Base-by-base conservation (phyloP, 345 rosid genomes). In the Populus deltoides region DNA sequence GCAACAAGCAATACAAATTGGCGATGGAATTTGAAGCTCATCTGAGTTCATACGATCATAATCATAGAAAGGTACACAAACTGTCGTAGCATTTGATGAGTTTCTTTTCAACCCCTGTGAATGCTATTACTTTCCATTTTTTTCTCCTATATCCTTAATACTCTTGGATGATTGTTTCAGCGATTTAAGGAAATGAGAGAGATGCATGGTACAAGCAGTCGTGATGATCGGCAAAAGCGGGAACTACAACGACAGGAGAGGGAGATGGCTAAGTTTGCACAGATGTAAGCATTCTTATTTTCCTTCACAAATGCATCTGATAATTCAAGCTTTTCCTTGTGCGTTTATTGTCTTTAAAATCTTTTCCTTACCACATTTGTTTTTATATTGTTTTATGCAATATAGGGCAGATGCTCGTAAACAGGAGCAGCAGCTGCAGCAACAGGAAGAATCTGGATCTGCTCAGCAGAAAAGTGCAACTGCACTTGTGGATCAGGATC, bases 1-100 rank as follows among this genome's bases (percentile, higher is more conserved):
- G 99, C 90, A 92, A 86, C 93, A 93, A 93, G 86, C 98, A 96
- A 78, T 96, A 96, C 90, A 92, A 93, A 83, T 85, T 94, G 74
- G 97, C 97, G 6, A 90, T 96, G 91, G 98, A 96, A 86, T 93
- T 96, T 86, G 98, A 93, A 89, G 94, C 84, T 74, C 99, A 96
- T 75, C 86, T 93, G 77, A 92, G 98, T 86, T 93, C 99, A 59
- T 96, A 96, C 24, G 99, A 96, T 85, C 99, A 96, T 90, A 96
- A 96, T 87, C 99, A 96, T 75, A 88, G 97, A 82, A 96, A 96
- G 98, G 99, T 96, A 66, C 79, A 24, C 69, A 66, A 57, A 35
- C 43, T 72, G n/a, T 43, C 35, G 36, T 33, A 16, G 35, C 39
- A 41, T 59, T 2, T 63, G 55, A 31, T 65, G 38, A 63, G 2